These are phyloP conservation scores for Begonia masoniana DNA, from an alignment of 306 rosid genomes.

Conservation along the genomic window DNA sequence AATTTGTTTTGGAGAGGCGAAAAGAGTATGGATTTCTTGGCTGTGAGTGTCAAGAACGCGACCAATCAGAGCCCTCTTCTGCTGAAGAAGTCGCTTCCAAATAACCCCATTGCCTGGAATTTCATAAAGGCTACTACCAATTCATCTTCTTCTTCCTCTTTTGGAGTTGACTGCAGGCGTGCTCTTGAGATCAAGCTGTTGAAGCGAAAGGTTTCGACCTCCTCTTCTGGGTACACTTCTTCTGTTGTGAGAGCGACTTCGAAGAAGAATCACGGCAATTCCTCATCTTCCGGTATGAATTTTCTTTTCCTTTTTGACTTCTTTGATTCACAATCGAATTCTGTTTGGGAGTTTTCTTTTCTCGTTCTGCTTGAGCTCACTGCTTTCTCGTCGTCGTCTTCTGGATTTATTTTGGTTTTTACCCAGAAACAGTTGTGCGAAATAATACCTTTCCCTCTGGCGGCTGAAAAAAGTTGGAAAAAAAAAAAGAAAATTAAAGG, in stretches of 20 bases:
- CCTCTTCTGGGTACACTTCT: slow-evolving; percentile 19
- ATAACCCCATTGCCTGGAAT: slow-evolving; percentile 32
- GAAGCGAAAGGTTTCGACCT: slow-evolving; percentile 23
- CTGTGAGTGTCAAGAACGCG: slow-evolving; percentile 35
- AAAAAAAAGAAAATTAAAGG: background rate
- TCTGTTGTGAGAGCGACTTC: slow-evolving; percentile 39
- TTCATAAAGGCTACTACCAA: slow-evolving; percentile 15
- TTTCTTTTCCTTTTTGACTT: background rate
- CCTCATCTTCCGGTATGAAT: slow-evolving; percentile 38
- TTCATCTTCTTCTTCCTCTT: slow-evolving; percentile 13
- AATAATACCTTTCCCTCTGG: background rate
- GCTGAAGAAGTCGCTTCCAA: slow-evolving; percentile 27
- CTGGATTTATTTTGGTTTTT: background rate
- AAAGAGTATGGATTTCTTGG: slow-evolving; percentile 62
- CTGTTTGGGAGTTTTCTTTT: too few species aligned
- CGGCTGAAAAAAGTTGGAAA: background rate
- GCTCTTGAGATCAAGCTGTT: slow-evolving; percentile 30
- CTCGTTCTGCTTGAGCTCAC: too few species aligned
- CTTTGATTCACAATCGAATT: background rate
- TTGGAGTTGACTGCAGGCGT: slow-evolving; percentile 21
- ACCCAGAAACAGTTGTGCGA: background rate
- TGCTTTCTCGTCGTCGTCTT: background rate
- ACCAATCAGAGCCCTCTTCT: slow-evolving; percentile 20
- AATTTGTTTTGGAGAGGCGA: background rate
- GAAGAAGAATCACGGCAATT: slow-evolving; percentile 53